A percentile compares a stretch with the other conserved stretches of the same genome.
These are phyloP conservation scores for Agaricus blazei DNA, from an alignment of 768 basidiomycete genomes.

Conservation along the genomic window DNA sequence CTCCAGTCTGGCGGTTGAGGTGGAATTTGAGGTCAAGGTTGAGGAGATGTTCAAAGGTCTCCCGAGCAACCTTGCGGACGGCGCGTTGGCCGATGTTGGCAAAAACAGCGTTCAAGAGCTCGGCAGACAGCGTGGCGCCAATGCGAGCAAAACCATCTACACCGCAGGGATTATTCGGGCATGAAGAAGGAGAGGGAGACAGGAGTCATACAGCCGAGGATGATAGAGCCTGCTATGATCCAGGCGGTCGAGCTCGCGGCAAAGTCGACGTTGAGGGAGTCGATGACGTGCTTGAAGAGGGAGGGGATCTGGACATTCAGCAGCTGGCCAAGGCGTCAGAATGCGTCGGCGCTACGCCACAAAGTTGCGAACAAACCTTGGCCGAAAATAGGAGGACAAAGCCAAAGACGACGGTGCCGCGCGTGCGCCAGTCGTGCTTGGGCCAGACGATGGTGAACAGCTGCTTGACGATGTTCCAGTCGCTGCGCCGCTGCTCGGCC, in stretches of 20 bases:
- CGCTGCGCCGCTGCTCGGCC: slow-evolving; percentile 59
- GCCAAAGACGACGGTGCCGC: slow-evolving; percentile 77
- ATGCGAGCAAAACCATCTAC: slow-evolving; percentile 89
- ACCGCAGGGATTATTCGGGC: slow-evolving; percentile 4
- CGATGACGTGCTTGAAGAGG: slow-evolving; percentile 89
- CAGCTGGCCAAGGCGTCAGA: slow-evolving; percentile 40
- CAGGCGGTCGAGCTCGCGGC: slow-evolving; percentile 75
- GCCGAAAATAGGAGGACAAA: slow-evolving; percentile 75
- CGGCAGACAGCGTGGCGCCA: slow-evolving; percentile 84
- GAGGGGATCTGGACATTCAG: slow-evolving; percentile 98
- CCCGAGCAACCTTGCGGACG: slow-evolving; percentile 90
- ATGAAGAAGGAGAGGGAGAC: neutral
- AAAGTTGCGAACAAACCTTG: slow-evolving; percentile 52
- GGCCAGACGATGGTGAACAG: slow-evolving; percentile 95
- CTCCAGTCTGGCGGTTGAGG: slow-evolving; percentile 89
- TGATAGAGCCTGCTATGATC: slow-evolving; percentile 84
- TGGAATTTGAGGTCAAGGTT: slow-evolving; percentile 92
- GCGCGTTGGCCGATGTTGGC: slow-evolving; percentile 94
- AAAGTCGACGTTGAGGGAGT: slow-evolving; percentile 82
- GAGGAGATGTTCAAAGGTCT: slow-evolving; percentile 92
- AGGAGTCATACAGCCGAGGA: slow-evolving; percentile 78
- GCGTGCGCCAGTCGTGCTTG: slow-evolving; percentile 73
- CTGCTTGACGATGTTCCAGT: slow-evolving; percentile 82
- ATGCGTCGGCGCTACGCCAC: neutral
- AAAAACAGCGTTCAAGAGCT: slow-evolving; percentile 92